These are phyloP conservation scores for Gynandropsis gynandra DNA, from an alignment of 345 rosid species.

Conservation along the genomic window DNA sequence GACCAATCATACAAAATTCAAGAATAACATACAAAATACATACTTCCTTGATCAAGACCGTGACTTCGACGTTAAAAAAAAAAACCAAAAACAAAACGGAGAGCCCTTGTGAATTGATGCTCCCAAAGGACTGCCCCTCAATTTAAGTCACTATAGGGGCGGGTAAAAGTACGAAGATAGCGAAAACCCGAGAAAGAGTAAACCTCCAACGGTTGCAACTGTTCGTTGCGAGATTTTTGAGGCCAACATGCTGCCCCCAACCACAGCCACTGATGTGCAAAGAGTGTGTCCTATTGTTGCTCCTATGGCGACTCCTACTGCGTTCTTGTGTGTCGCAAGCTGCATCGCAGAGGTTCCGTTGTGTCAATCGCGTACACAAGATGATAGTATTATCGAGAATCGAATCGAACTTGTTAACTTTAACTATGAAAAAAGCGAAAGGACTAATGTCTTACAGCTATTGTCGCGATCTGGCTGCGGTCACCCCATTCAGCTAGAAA, in stretches of 20 bases:
- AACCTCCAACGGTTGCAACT: constrained; percentile 84
- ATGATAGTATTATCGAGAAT: not conserved
- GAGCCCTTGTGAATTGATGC: too few species aligned
- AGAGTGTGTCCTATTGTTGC: constrained; percentile 79
- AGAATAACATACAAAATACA: too few species aligned
- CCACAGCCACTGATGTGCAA: constrained; percentile 90
- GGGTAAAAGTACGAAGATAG: constrained; percentile 92
- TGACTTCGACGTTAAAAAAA: too few species aligned
- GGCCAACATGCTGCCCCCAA: constrained; percentile 98
- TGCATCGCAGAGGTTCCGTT: constrained; percentile 25
- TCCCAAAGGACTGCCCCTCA: too few species aligned
- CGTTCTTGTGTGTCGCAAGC: constrained; percentile 97
- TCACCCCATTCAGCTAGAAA: constrained; percentile 99
- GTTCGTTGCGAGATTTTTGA: constrained; percentile 93
- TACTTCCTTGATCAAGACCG: too few species aligned
- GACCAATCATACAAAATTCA: too few species aligned
- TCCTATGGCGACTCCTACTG: constrained; percentile 84
- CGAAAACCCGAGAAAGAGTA: constrained; percentile 89
- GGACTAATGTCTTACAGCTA: constrained; percentile 62
- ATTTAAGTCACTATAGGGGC: constrained; percentile 80
- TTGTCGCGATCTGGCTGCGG: constrained; percentile 98
- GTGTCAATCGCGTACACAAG: too few species aligned
- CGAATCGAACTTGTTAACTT: not conserved
- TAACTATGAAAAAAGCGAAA: constrained; percentile 6
- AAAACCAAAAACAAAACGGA: not conserved